Base-by-base conservation (phyloP, 257 asterid genomes). In the Coffea canephora region DNA sequence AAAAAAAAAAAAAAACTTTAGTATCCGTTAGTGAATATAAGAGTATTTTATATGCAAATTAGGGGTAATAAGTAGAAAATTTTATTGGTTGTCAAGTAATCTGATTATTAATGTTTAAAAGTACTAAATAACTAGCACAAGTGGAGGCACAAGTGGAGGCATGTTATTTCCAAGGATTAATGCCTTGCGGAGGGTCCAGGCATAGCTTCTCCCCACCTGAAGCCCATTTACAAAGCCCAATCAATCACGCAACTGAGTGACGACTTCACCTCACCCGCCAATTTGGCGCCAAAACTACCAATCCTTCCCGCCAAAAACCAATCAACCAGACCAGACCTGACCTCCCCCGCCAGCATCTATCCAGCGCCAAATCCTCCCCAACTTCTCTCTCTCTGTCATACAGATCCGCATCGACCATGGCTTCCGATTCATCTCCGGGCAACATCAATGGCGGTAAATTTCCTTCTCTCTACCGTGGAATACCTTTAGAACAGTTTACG, bases 361-460 rank as follows among this genome's bases (percentile, higher is more conserved):
- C 59, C 52, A 64, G 34, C 54, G 69, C 72, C 49, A 59, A 36
- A 25, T 39, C 76, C 12, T 48, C 62, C 9, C 36, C 15, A 61
- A 36, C 68, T 72, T 12, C 77, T 55, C 73, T 55, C 75, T 19
- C 62, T 12, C 80, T 45, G 41, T 27, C 57, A 68, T 9, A 10
- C n/a, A 61, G 21, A 25, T 65, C 14, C 69, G 13, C 19, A 25
- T 55, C 64, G 75, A 23, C 36, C 15, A 95, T 93, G 99, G 97
- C 93, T 83, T 92, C 97, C 82, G 96, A 90, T 82, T 92, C 96
- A 11, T 89, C 97, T 83, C 97, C 96, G 55, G 74, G 77, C 34
- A 82, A 84, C 81, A 46, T 67, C 69, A 87, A 55, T 39, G 89
- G 81, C 41, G 93, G 98, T 92, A 88, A 78, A 76, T 70, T 46